A percentile compares a stretch with the other conserved stretches of the same genome.
phyloP scores from a whole-genome alignment of 306 rosid species.

The Senna tora region DNA sequence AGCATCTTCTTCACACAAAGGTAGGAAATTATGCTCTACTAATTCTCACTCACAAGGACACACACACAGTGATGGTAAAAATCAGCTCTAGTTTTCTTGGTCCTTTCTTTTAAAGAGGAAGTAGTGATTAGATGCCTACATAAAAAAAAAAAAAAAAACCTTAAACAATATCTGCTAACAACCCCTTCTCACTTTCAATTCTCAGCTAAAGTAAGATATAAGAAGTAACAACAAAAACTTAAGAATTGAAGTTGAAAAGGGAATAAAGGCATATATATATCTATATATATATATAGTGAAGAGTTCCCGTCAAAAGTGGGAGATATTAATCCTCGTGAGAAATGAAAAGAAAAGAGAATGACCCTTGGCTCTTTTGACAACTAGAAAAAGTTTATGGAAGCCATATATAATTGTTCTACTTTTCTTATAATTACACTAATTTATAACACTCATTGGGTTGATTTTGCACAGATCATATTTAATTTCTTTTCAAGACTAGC shows the following conservation, averaged over 20 bases:
- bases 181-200: conserved; percentile 37
- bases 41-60: not conserved
- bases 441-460: no score
- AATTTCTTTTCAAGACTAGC: conserved; percentile 70
- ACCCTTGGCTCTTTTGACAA: conserved; percentile 35
- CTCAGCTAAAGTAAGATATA: conserved; percentile 31
- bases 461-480: no score
- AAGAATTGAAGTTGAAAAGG: conserved; percentile 22
- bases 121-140: not conserved
- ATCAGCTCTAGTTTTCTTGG: not conserved
- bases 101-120: not conserved
- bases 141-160: not conserved
- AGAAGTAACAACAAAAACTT: conserved; percentile 20
- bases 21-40: conserved; percentile 1
- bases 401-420: no score
- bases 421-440: no score
- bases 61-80: not conserved
- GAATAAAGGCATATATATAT: conserved; percentile 47
- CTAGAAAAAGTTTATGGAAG: conserved; percentile 1
- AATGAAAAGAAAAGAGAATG: conserved; percentile 39
- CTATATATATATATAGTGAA: no score
- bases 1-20: conserved; percentile 60
- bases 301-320: conserved; percentile 54
- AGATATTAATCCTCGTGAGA: conserved; percentile 18
- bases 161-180: conserved; percentile 11